These are phyloP conservation scores for Elongisporangium senticosum DNA, from an alignment of 352 stramenopile species.

Conservation along the genomic window DNA sequence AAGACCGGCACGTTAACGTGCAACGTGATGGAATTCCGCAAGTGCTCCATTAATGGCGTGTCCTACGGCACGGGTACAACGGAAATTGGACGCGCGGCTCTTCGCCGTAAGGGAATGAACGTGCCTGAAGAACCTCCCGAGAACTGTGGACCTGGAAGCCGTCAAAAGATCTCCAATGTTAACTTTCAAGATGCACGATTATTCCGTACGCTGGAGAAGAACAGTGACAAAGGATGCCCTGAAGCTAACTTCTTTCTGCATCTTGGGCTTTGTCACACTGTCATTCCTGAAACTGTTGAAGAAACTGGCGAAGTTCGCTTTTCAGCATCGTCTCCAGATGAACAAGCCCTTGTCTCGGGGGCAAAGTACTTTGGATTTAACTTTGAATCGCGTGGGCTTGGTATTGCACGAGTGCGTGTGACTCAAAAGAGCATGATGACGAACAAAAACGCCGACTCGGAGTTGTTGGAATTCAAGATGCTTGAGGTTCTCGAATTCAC, in stretches of 20 bases:
- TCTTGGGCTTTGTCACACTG: constrained; percentile 76
- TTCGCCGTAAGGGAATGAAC: constrained; percentile 53
- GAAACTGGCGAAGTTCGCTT: constrained; percentile 48
- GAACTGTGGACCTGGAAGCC: constrained; percentile 9
- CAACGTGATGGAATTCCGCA: constrained; percentile 95
- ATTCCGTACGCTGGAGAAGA: constrained; percentile 33
- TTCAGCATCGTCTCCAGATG: constrained; percentile 80
- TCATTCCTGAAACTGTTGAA: constrained; percentile 61
- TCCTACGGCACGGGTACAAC: constrained; percentile 88
- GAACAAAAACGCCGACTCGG: constrained; percentile 24
- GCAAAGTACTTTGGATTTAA: constrained; percentile 76
- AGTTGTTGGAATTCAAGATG: constrained; percentile 72
- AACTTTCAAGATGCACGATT: constrained; percentile 71
- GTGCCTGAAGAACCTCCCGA: constrained; percentile 37
- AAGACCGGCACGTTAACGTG: constrained; percentile 93
- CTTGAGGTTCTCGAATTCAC: constrained; percentile 96
- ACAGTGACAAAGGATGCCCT: constrained; percentile 18
- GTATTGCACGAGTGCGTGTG: constrained; percentile 56
- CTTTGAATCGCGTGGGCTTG: constrained; percentile 64
- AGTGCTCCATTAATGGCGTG: constrained; percentile 90
- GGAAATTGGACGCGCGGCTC: constrained; percentile 67
- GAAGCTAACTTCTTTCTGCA: constrained; percentile 84
- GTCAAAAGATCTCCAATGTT: constrained; percentile 56
- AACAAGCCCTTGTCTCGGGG: constrained; percentile 85
- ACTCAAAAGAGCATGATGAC: constrained; percentile 33